These are phyloP conservation scores for Fraxinus paxiana DNA, from an alignment of 305 asterid species.

Conservation along the genomic window DNA sequence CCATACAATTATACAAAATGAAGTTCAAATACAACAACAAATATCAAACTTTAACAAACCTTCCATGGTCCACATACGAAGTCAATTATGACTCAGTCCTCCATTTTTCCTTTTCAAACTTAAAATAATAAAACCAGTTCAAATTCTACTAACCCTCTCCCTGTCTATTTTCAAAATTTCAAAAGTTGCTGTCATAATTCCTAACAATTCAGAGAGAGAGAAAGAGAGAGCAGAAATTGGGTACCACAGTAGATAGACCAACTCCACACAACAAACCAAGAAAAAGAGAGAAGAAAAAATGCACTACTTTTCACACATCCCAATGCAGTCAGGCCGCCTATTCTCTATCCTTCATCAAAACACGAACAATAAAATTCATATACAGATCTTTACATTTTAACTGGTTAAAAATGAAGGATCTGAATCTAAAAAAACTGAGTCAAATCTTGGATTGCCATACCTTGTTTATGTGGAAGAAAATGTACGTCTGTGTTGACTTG, in stretches of 20 bases:
- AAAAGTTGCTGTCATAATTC: conserved; percentile 11
- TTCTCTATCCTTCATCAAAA: background rate
- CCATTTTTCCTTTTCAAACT: background rate
- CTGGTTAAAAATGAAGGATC: conserved; percentile 24
- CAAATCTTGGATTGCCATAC: conserved; percentile 6
- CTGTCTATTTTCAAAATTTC: conserved; percentile 4
- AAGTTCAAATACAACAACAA: background rate
- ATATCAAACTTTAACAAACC: conserved; percentile 39
- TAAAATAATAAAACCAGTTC: background rate
- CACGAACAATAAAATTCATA: background rate
- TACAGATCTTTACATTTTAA: background rate
- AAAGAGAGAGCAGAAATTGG: background rate
- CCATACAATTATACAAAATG: background rate
- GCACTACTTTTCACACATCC: background rate
- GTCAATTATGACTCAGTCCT: conserved; percentile 1
- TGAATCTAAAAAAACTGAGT: conserved; percentile 8
- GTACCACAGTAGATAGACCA: background rate
- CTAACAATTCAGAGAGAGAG: background rate
- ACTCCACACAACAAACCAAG: background rate
- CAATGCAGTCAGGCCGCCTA: background rate
- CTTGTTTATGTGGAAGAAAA: conserved; percentile 7
- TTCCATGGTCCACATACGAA: conserved; percentile 9
- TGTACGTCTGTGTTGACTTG: conserved; percentile 14
- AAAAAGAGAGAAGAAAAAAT: background rate
- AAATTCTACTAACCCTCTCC: background rate